Conservation (phyloP, 352 stramenopile species). For the Elongisporangium anandrum region DNA sequence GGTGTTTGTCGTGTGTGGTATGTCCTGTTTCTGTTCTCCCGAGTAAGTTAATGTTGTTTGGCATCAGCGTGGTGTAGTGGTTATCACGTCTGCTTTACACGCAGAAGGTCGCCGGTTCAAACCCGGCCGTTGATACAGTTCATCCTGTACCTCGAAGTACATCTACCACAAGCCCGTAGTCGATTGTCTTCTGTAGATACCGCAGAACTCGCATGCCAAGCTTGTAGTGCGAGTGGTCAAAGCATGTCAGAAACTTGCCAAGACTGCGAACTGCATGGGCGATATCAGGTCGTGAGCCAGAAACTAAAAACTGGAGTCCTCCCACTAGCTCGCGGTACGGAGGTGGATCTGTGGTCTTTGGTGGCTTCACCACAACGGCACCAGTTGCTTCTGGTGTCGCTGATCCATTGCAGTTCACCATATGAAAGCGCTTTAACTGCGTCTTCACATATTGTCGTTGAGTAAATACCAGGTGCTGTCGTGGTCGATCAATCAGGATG, state of each 20-base stretch:
- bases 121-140: background rate
- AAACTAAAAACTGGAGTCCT: constrained; percentile 7
- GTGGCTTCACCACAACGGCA: background rate
- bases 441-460: constrained; percentile 1
- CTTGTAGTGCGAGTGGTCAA: constrained; percentile 3
- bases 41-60: no score
- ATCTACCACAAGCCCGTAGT: constrained; percentile 12
- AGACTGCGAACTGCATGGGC: constrained; percentile 6
- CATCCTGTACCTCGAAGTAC: constrained; percentile 1
- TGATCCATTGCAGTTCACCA: background rate
- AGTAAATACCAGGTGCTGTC: background rate
- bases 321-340: constrained; percentile 8
- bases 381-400: constrained; percentile 5
- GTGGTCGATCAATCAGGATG: constrained; percentile 1
- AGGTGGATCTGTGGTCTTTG: background rate
- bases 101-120: constrained; percentile 16
- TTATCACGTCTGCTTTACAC: constrained; percentile 20
- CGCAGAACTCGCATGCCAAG: background rate
- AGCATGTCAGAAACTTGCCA: constrained; percentile 4
- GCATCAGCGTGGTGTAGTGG: no score
- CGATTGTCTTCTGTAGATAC: constrained; percentile 2
- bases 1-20: no score
- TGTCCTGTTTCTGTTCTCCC: no score
- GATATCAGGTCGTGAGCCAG: constrained; percentile 9
- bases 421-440: constrained; percentile 9